These are phyloP conservation scores for Saccharomyces hybrid DNA, from an alignment of 1,139 yeast species.

Conservation along the genomic window DNA sequence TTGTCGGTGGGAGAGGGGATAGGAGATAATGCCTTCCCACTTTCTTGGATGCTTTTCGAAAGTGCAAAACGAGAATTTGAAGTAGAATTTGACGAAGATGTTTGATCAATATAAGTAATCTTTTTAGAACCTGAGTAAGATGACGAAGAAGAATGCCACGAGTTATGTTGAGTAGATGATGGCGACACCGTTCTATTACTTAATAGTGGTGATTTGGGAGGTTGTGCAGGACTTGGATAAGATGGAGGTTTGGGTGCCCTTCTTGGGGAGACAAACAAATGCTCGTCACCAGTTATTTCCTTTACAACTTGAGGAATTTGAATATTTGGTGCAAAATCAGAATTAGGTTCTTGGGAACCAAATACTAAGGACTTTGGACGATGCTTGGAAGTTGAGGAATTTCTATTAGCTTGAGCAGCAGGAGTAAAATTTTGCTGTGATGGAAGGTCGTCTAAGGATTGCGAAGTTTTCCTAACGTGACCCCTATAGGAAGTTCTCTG, in stretches of 20 bases:
- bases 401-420: background rate
- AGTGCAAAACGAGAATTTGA: background rate
- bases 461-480: conserved; percentile 44
- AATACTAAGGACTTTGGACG: conserved; percentile 12
- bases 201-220: conserved; percentile 28
- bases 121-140: conserved; percentile 17
- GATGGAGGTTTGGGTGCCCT: conserved; percentile 56
- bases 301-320: conserved; percentile 22
- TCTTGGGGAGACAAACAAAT: conserved; percentile 49
- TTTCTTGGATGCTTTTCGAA: background rate
- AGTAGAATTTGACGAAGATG: background rate
- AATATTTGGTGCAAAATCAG: conserved; percentile 13
- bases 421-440: conserved; percentile 2
- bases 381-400: conserved; percentile 8
- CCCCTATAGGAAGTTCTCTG: conserved; percentile 20
- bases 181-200: conserved; percentile 4
- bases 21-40: background rate
- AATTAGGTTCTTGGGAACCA: conserved; percentile 1
- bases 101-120: background rate
- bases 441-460: conserved; percentile 43
- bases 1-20: background rate
- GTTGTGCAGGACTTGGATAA: no score
- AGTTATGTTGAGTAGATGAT: conserved; percentile 7
- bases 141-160: conserved; percentile 20
- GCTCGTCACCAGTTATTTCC: conserved; percentile 10